Evolutionary conservation across 2,329 filamentous ascomycete genomes (phyloP), one percentile per base, ranked within the genome.

Genomic region (Nothophaeocryptopus gaeumannii): DNA sequence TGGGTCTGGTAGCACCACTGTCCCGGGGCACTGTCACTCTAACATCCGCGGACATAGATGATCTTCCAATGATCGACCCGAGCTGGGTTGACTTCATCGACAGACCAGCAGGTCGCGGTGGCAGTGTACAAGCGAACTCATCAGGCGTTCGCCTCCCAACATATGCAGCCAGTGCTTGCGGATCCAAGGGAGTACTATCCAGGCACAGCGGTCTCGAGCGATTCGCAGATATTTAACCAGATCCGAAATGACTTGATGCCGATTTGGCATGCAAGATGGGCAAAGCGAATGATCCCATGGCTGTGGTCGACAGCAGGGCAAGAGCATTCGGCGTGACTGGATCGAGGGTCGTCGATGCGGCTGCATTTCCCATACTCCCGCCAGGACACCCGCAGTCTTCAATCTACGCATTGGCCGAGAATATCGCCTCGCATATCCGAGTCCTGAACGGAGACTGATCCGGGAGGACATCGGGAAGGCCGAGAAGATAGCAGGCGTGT

Each of bases 231-330:
- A 38, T 20, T 57, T 2, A 37, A 50, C 13, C 45, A 35, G 13
- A 50, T 58, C 35, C 33, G 34, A 9, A 32, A 36, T n/a, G 50
- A 37, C 3, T n/a, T 49, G 30, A 13, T 33, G 26, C 43, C 43
- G 1, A 40, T 47, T 14, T 54, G 51, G 51, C 46, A 48, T 29
- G 75, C 58, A 76, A 77, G 20, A 82, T 43, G 40, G 40, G 40
- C 40, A 30, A 30, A 14, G 30, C 40, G 2, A 69, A 70, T 14
- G 74, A 81, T 45, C 62, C 67, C 0, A 71, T 67, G 41, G 75
- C 78, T 5, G 79, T 82, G 0, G 67, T 83, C 0, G 76, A 82
- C 53, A 67, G 30, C 2, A 42, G 52, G 29, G 53, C 45, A 1
- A 29, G 48, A 36, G 58, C 60, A 1, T 53, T 50, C 26, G 58